Evolutionary conservation across 768 basidiomycete species (phyloP).

Genomic region (Leccinum arenicola): DNA sequence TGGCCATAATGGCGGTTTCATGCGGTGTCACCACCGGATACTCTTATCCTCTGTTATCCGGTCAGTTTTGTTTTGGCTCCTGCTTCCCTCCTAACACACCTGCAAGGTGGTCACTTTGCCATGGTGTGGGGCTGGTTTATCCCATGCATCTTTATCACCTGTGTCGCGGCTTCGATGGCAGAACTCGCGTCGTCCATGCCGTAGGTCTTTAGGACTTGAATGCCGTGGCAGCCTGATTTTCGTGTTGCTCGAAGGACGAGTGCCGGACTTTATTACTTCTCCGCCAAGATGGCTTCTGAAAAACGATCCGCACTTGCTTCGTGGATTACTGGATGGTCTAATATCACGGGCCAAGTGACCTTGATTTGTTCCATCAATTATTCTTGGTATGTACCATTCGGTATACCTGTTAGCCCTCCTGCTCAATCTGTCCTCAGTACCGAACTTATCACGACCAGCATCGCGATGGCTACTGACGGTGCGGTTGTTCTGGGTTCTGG

Average conservation of each 20-base stretch:
- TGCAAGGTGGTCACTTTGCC: not conserved
- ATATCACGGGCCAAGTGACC: slow-evolving; percentile 26
- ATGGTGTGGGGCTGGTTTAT: slow-evolving; percentile 9
- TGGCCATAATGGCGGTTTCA: slow-evolving; percentile 23
- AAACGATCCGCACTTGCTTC: slow-evolving; percentile 25
- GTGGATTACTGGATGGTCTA: slow-evolving; percentile 32
- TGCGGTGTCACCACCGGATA: slow-evolving; percentile 15
- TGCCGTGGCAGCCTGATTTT: not conserved
- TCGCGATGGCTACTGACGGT: slow-evolving; percentile 25
- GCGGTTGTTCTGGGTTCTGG: slow-evolving; percentile 17
- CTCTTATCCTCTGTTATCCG: not conserved
- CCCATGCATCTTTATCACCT: slow-evolving; percentile 10
- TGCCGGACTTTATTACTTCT: slow-evolving; percentile 28
- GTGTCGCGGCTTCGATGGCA: slow-evolving; percentile 12
- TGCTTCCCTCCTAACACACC: not conserved
- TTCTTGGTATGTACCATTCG: slow-evolving; percentile 12
- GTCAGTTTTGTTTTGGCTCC: not conserved
- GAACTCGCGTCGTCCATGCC: slow-evolving; percentile 10
- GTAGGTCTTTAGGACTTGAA: not conserved
- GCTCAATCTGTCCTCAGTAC: slow-evolving; percentile 7
- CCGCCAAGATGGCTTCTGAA: slow-evolving; percentile 26
- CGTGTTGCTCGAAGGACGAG: slow-evolving; percentile 14
- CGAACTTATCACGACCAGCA: slow-evolving; percentile 18
- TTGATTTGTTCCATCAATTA: slow-evolving; percentile 25
- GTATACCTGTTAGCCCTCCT: not conserved